Conservation (phyloP, 2,329 filamentous ascomycete genomes). For the Pseudocercospora musae region DNA sequence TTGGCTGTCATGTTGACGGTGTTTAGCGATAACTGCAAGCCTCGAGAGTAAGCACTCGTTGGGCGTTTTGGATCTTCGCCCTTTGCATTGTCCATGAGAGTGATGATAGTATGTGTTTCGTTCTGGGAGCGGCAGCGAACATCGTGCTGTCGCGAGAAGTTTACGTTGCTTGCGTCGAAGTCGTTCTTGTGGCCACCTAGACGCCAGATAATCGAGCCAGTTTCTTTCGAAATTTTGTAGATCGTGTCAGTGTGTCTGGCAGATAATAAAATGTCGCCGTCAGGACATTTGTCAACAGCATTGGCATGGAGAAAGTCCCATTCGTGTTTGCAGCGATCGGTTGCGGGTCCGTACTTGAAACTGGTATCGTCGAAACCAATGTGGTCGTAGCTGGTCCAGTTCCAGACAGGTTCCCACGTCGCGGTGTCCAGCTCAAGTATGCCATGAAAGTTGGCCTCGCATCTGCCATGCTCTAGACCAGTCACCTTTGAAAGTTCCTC, state of each 20-base stretch:
- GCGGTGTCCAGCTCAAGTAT: conserved; percentile 35
- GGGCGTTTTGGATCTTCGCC: conserved; percentile 17
- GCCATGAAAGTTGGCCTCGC: conserved; percentile 26
- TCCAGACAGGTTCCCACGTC: conserved; percentile 33
- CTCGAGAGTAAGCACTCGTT: conserved; percentile 18
- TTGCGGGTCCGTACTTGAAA: conserved; percentile 1
- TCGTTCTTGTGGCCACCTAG: conserved; percentile 28
- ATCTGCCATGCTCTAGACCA: not conserved
- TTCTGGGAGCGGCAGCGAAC: conserved; percentile 42
- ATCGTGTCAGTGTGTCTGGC: conserved; percentile 49
- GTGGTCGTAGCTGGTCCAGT: conserved; percentile 32
- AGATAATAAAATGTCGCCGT: conserved; percentile 53
- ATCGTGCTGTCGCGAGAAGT: conserved; percentile 49
- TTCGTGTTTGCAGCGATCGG: conserved; percentile 6
- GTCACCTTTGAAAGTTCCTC: conserved; percentile 1
- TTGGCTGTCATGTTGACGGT: conserved; percentile 11
- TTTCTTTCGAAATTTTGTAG: conserved; percentile 45
- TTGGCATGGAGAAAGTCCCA: conserved; percentile 16
- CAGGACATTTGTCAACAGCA: conserved; percentile 47
- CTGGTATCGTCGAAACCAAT: conserved; percentile 13
- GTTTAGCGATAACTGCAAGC: conserved; percentile 18
- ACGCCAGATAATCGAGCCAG: conserved; percentile 51
- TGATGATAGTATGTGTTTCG: conserved; percentile 45
- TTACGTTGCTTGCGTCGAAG: conserved; percentile 15
- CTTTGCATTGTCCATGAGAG: conserved; percentile 51